Base-by-base conservation (phyloP, 2,329 filamentous ascomycete species). In the Sporothrix mexicana region DNA sequence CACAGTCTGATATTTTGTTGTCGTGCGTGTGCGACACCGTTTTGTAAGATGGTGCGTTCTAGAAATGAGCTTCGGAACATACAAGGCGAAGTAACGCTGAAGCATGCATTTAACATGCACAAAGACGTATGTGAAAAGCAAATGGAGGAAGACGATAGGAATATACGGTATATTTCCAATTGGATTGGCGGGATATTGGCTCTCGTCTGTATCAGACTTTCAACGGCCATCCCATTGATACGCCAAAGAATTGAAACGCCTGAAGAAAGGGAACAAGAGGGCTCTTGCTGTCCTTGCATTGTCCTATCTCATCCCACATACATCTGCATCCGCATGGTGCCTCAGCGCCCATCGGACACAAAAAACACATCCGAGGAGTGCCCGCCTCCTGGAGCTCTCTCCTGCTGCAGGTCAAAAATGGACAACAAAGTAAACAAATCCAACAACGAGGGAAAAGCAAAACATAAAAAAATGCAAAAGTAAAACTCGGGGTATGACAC, bases 121-220 rank as follows among this genome's bases (percentile, higher is more conserved):
- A 12, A 59, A 59, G 25, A 36, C 12, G 55, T 25, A 59, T 36
- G n/a, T n/a, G 3, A 0, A 10, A 10, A 30, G 53, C 3, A 5
- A 57, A 12, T 36, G 30, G 7, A 36, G 30, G 30, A 36, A 36
- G n/a, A 17, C n/a, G 15, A 51, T 51, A 17, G n/a, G 6, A 20
- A 25, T 45, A n/a, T n/a, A n/a, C n/a, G n/a, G n/a, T n/a, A 66
- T 20, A 10, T 25, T n/a, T 17, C 20, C 61, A 66, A 66, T 66
- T 25, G 20, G 2, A 47, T n/a, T 47, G 45, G 12, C 7, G 20
- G 20, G 41, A 15, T 23, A 20, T 15, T 47, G 41, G n/a, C n/a
- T 66, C 41, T 45, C 41, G 20, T 66, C n/a, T 47, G 41, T 36
- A 36, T 36, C 41, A 64, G 15, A 23, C 9, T n/a, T 13, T 64